Percentiles rank a stretch among this genome's conserved stretches.
Conservation (phyloP, 345 rosid species). For the Rhizophora mangle region DNA sequence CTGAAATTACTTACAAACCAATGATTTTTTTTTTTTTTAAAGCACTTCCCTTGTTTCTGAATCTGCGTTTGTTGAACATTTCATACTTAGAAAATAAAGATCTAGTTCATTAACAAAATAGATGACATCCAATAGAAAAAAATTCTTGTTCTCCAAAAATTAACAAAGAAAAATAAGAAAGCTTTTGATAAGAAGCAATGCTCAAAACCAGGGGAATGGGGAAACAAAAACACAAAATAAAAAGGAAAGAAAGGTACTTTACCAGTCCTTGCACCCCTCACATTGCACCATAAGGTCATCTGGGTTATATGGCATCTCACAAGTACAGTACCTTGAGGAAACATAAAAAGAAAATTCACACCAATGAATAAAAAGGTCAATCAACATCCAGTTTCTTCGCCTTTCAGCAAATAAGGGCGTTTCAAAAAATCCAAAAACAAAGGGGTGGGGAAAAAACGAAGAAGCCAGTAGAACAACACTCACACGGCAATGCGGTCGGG, state of each 20-base stretch:
- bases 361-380: neutral
- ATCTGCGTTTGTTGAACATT: neutral
- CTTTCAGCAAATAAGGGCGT: neutral
- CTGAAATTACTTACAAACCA: neutral
- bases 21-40: neutral
- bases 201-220: neutral
- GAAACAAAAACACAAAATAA: neutral
- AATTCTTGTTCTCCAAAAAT: neutral
- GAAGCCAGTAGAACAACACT: conserved; percentile 28
- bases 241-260: conserved; percentile 16
- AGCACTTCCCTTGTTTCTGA: neutral
- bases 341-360: neutral
- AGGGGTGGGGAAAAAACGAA: neutral
- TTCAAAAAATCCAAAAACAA: conserved; percentile 1
- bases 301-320: conserved; percentile 94
- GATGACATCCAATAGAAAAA: neutral
- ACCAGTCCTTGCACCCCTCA: conserved; percentile 93
- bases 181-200: neutral
- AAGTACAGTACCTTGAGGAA: conserved; percentile 73
- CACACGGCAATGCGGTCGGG: conserved; percentile 91
- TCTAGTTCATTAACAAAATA: neutral
- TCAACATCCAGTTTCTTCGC: neutral
- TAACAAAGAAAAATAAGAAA: neutral
- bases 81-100: neutral
- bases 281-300: conserved; percentile 94